Percentiles rank a stretch among this genome's conserved stretches.
Evolutionary conservation across 495 filamentous ascomycete species (phyloP).

Genomic region (Penicillium chermesinum): DNA sequence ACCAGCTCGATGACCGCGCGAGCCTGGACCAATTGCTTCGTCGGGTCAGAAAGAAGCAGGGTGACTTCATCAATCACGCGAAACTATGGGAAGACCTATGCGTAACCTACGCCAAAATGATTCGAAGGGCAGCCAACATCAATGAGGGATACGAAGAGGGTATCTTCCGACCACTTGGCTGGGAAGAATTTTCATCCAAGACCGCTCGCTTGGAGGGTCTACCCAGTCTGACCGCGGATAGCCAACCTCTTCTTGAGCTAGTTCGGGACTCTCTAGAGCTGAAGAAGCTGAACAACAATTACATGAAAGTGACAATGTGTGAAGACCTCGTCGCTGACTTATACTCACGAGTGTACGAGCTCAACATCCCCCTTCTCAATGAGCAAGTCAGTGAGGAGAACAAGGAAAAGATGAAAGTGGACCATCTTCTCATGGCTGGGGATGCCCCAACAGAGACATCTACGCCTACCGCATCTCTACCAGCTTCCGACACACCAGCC

Average conservation of each 20-base stretch:
- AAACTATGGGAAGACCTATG: slow-evolving; percentile 83
- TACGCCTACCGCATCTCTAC: slow-evolving; percentile 29
- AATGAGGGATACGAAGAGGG: slow-evolving; percentile 65
- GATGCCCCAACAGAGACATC: slow-evolving; percentile 35
- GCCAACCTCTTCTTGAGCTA: slow-evolving; percentile 53
- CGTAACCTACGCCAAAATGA: slow-evolving; percentile 60
- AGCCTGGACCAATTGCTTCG: slow-evolving; percentile 78
- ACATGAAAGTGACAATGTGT: slow-evolving; percentile 78
- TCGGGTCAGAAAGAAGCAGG: slow-evolving; percentile 72
- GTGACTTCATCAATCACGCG: slow-evolving; percentile 79
- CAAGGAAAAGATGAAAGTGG: slow-evolving; percentile 54
- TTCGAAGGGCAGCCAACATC: slow-evolving; percentile 65
- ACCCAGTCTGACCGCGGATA: slow-evolving; percentile 37
- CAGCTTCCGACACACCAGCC: slow-evolving; percentile 38
- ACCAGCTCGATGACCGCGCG: slow-evolving; percentile 66
- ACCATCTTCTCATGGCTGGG: slow-evolving; percentile 47
- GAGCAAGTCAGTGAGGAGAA: slow-evolving; percentile 48
- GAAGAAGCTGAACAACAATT: slow-evolving; percentile 80
- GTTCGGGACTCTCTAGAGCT: slow-evolving; percentile 81
- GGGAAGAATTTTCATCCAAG: slow-evolving; percentile 73
- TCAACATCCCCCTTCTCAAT: slow-evolving; percentile 43
- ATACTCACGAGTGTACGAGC: slow-evolving; percentile 73
- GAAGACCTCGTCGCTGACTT: slow-evolving; percentile 88
- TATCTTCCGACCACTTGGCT: slow-evolving; percentile 70
- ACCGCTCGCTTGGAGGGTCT: slow-evolving; percentile 50